Conservation (phyloP, 345 rosid genomes). For the Heritiera littoralis region DNA sequence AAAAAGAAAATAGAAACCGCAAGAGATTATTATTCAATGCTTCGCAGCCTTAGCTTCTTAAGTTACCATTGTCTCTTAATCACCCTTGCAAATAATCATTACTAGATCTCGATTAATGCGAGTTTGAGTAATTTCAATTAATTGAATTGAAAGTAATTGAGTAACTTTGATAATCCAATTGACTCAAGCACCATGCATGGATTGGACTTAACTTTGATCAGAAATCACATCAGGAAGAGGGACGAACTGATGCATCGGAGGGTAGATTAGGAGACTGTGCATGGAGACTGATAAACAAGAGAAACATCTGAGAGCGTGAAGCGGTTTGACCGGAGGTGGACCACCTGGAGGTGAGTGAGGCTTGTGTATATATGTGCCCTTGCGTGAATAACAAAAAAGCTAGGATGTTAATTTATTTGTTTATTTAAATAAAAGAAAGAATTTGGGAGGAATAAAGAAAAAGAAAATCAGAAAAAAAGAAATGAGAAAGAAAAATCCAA, state of each 20-base stretch:
- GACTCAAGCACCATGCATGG: not conserved
- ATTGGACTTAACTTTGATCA: not conserved
- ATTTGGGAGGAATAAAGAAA: not conserved
- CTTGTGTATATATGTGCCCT: not conserved
- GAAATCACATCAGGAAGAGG: not conserved
- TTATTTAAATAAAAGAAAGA: not conserved
- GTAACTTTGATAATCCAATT: not conserved
- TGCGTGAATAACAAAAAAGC: constrained; percentile 19
- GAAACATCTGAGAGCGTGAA: not conserved
- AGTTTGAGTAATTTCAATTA: no score
- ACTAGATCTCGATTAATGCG: no score
- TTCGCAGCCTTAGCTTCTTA: not conserved
- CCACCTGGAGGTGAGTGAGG: not conserved
- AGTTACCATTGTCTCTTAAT: not conserved
- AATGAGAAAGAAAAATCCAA: not conserved
- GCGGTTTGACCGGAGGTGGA: constrained; percentile 14
- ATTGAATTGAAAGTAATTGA: not conserved
- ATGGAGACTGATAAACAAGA: not conserved
- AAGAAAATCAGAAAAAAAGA: not conserved
- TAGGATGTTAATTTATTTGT: not conserved
- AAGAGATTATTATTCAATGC: not conserved
- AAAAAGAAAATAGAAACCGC: not conserved
- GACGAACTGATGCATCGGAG: not conserved
- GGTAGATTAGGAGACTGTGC: not conserved
- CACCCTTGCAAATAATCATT: not conserved